Base-by-base conservation (phyloP, 768 basidiomycete species). In the Leccinum pellstonianum region DNA sequence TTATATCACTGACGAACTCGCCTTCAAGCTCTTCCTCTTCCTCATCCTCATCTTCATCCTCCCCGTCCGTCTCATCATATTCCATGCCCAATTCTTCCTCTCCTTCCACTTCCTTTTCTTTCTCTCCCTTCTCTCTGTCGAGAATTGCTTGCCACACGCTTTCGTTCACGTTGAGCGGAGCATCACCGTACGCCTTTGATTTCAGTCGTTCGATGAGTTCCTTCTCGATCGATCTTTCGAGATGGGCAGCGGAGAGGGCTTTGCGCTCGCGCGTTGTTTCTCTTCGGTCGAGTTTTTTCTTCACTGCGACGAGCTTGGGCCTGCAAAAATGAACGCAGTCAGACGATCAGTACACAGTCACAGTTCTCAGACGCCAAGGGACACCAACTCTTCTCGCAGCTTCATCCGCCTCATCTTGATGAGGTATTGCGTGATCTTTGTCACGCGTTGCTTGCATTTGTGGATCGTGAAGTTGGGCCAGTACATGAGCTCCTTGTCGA, bases 361-460 rank as follows among this genome's bases (percentile, higher is more conserved):
- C 46, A 14, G 15, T 15, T 15, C 51, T 31, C 19, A n/a, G 33
- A 55, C 19, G 11, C 48, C 4, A 12, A 21, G 3, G 2, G 11
- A 60, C 25, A 78, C 90, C 66, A 57, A 95, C 95, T 93, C 88
- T 76, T 93, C 85, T 17, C 89, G 86, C 58, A 95, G 80, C 65
- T 91, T 91, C 62, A 96, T 76, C 47, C 91, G 86, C 60, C 96
- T 84, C 95, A 98, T 97, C 80, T 97, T 95, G 75, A 98, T 98
- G 64, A 99, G 85, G 71, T 98, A 98, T 73, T 99, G 97, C 0
- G 96, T 98, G 67, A 99, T 98, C 79, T 98, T 99, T 11, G 97
- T 99, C 31, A 98, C 83, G 49, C 97, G 86, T 77, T 99, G 97
- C 81, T 99, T 99, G 84, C 97, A 98, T 78, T 98, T 98, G 80